Percentiles rank a stretch among this genome's conserved stretches.
Evolutionary conservation across 768 basidiomycete species (phyloP).

Genomic region (Phanerodontia chrysosporium): DNA sequence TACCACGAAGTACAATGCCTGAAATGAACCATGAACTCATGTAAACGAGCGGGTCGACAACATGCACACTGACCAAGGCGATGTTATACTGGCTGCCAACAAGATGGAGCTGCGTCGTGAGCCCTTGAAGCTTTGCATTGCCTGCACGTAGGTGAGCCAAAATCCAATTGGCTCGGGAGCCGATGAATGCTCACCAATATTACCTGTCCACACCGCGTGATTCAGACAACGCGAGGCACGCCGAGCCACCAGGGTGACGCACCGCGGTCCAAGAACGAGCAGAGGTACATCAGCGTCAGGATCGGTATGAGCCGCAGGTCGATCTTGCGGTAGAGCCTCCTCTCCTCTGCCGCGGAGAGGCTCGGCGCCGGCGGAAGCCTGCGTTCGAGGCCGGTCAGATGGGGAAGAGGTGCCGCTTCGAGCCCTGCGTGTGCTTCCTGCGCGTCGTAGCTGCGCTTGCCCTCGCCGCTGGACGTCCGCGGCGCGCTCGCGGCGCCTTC

Average conservation of each 20-base stretch:
- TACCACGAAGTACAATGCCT: constrained; percentile 69
- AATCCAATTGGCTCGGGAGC: background rate
- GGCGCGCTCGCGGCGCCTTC: background rate
- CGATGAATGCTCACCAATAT: background rate
- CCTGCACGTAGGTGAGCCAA: background rate
- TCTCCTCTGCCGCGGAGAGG: constrained; percentile 46
- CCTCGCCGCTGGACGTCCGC: background rate
- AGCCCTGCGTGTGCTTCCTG: background rate
- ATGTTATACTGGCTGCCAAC: constrained; percentile 20
- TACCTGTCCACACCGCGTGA: background rate
- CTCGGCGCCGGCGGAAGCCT: background rate
- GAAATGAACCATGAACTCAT: background rate
- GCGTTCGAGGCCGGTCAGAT: background rate
- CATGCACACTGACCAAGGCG: constrained; percentile 1
- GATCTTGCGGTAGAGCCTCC: constrained; percentile 17
- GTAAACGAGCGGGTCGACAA: too few species aligned
- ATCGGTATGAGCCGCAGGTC: constrained; percentile 28
- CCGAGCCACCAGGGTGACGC: constrained; percentile 10
- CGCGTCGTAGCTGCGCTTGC: background rate
- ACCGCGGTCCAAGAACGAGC: constrained; percentile 27
- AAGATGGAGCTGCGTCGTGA: constrained; percentile 25
- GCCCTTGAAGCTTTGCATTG: constrained; percentile 27
- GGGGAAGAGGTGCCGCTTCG: background rate
- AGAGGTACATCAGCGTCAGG: constrained; percentile 27
- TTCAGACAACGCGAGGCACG: background rate